phyloP scores from a whole-genome alignment of 768 basidiomycete genomes.

The Daedaleopsis nitida region DNA sequence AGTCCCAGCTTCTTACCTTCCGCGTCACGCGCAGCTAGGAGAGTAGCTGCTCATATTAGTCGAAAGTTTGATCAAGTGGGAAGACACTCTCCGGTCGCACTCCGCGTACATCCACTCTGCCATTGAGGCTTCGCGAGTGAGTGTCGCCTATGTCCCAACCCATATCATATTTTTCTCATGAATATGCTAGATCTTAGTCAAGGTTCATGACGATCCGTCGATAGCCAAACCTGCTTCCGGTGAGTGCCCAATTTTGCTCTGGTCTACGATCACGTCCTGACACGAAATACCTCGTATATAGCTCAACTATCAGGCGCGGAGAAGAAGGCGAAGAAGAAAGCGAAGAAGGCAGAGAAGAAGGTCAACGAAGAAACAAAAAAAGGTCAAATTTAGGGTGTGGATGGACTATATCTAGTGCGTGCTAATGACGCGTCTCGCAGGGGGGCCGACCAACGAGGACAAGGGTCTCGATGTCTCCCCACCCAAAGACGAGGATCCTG shows the following conservation, averaged over 20 bases:
- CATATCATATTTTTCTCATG: not conserved
- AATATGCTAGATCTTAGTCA: constrained; percentile 65
- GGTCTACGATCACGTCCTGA: constrained; percentile 5
- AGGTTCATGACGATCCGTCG: constrained; percentile 70
- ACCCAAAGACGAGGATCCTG: constrained; percentile 80
- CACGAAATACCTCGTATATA: constrained; percentile 23
- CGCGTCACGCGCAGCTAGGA: not conserved
- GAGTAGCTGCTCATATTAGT: constrained; percentile 8
- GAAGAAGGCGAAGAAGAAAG: constrained; percentile 86
- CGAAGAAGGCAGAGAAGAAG: constrained; percentile 76
- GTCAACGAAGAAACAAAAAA: constrained; percentile 72
- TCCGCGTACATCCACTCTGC: constrained; percentile 76
- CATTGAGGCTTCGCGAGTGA: constrained; percentile 67
- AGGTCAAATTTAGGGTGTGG: constrained; percentile 41
- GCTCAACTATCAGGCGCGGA: constrained; percentile 57
- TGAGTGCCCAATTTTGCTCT: not conserved
- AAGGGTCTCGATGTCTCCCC: constrained; percentile 63
- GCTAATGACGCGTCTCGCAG: constrained; percentile 23
- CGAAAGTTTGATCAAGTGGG: constrained; percentile 76
- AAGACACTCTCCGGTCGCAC: constrained; percentile 77
- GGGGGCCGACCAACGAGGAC: constrained; percentile 55
- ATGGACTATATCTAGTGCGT: constrained; percentile 1
- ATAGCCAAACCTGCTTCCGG: constrained; percentile 42
- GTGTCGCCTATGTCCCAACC: not conserved
- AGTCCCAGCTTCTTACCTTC: constrained; percentile 26